Evolutionary conservation across 495 filamentous ascomycete genomes (phyloP).

Genomic region (Penicillium herquei): DNA sequence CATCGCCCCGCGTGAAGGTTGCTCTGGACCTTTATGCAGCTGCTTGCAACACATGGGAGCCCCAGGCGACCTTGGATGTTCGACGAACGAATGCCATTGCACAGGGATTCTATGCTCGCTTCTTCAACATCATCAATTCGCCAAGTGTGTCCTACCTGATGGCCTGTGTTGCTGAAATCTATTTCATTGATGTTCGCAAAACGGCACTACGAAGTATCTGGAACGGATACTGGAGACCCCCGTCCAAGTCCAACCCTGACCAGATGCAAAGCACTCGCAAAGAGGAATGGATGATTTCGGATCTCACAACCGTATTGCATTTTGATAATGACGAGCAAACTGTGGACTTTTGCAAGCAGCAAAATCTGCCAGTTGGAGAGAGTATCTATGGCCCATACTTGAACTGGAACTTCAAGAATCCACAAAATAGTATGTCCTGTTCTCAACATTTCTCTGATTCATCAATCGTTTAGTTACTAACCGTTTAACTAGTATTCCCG

Average conservation of each 20-base stretch:
- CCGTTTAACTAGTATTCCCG: slow-evolving; percentile 30
- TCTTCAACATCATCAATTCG: slow-evolving; percentile 73
- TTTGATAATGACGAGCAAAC: slow-evolving; percentile 76
- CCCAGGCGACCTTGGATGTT: slow-evolving; percentile 62
- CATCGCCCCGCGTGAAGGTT: slow-evolving; percentile 56
- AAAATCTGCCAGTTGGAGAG: slow-evolving; percentile 61
- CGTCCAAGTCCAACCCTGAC: slow-evolving; percentile 41
- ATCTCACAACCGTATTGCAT: slow-evolving; percentile 63
- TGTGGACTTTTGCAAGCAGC: slow-evolving; percentile 63
- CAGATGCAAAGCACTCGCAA: slow-evolving; percentile 26
- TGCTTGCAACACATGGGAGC: slow-evolving; percentile 61
- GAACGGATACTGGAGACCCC: slow-evolving; percentile 52
- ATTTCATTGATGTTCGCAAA: slow-evolving; percentile 79
- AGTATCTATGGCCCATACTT: slow-evolving; percentile 50
- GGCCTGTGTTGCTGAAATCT: slow-evolving; percentile 90
- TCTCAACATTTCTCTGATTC: neutral
- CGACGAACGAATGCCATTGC: slow-evolving; percentile 53
- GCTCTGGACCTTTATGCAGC: slow-evolving; percentile 70
- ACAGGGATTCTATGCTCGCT: slow-evolving; percentile 64
- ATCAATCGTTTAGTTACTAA: neutral
- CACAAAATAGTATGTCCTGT: slow-evolving; percentile 19
- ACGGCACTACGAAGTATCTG: slow-evolving; percentile 70
- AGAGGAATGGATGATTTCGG: slow-evolving; percentile 70
- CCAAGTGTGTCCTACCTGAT: slow-evolving; percentile 78
- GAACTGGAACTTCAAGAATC: no score